Evolutionary conservation across 2,329 filamentous ascomycete genomes (phyloP).

Genomic region (Periconia sp.): DNA sequence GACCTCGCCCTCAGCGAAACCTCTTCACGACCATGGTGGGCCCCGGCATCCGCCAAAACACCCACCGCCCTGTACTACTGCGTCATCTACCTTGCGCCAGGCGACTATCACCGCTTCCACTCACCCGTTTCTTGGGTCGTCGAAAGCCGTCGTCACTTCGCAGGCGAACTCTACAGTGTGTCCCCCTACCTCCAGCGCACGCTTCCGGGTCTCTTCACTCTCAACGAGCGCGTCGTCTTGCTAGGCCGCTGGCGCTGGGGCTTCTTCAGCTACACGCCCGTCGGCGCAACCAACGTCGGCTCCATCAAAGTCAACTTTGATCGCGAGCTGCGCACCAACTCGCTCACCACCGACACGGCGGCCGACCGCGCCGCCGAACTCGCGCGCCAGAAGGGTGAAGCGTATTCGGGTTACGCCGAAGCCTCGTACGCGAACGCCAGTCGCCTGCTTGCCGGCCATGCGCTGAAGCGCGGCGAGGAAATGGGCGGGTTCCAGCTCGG

Average conservation of each 20-base stretch:
- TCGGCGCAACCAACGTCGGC: constrained; percentile 95
- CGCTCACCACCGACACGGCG: constrained; percentile 85
- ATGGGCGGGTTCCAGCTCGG: constrained; percentile 98
- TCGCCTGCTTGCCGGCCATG: constrained; percentile 76
- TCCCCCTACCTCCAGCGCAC: constrained; percentile 93
- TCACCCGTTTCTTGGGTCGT: constrained; percentile 95
- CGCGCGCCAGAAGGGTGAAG: constrained; percentile 73
- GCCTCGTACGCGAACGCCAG: constrained; percentile 84
- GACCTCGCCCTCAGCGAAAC: constrained; percentile 75
- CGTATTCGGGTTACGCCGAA: constrained; percentile 88
- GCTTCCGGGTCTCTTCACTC: constrained; percentile 88
- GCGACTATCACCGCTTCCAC: constrained; percentile 98
- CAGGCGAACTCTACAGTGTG: constrained; percentile 92
- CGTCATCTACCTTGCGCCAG: constrained; percentile 93
- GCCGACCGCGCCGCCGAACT: constrained; percentile 84
- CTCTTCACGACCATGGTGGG: constrained; percentile 57
- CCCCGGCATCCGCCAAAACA: constrained; percentile 40
- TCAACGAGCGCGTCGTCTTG: constrained; percentile 94
- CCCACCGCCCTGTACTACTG: constrained; percentile 82
- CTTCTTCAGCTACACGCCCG: constrained; percentile 94
- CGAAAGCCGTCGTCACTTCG: constrained; percentile 92
- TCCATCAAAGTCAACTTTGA: constrained; percentile 98
- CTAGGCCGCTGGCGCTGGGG: constrained; percentile 94
- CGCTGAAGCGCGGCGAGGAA: constrained; percentile 84
- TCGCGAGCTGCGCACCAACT: constrained; percentile 89